These are phyloP conservation scores for Fusarium sp. DNA, from an alignment of 2,329 filamentous ascomycete species.

Conservation along the genomic window DNA sequence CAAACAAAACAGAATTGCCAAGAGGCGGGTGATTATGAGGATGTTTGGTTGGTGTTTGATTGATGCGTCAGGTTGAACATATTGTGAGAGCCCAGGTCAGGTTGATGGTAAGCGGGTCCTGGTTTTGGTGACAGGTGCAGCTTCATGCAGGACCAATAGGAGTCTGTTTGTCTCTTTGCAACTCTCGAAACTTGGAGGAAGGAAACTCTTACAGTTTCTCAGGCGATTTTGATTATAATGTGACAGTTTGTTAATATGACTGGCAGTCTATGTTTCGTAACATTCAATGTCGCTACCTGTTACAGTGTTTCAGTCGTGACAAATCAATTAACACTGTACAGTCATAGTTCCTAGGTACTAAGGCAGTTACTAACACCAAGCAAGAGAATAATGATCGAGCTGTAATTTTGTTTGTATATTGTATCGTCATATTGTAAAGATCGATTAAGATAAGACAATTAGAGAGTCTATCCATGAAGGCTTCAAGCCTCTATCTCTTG, in stretches of 20 bases:
- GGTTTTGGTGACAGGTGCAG: not conserved
- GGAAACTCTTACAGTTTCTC: not conserved
- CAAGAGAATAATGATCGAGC: not conserved
- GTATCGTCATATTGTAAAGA: not conserved
- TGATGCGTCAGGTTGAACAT: conserved; percentile 3
- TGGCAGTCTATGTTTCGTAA: not conserved
- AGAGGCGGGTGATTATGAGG: not conserved
- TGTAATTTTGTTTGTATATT: not conserved
- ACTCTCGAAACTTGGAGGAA: not conserved
- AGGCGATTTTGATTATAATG: not conserved
- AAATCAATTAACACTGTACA: not conserved
- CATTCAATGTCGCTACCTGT: not conserved
- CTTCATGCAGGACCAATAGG: conserved; percentile 4
- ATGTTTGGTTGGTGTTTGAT: conserved; percentile 4
- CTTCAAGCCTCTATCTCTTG: conserved; percentile 13
- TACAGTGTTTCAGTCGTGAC: not conserved
- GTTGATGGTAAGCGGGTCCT: conserved; percentile 31
- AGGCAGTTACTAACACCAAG: not conserved
- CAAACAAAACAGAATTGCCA: not conserved
- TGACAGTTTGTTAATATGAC: not conserved
- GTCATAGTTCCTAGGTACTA: not conserved
- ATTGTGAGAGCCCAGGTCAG: conserved; percentile 19
- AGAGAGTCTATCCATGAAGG: conserved; percentile 6
- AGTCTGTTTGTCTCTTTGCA: not conserved
- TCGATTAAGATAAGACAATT: conserved; percentile 28